Evolutionary conservation across 2,329 filamentous ascomycete genomes (phyloP).

Genomic region (Aspergillus candidus): DNA sequence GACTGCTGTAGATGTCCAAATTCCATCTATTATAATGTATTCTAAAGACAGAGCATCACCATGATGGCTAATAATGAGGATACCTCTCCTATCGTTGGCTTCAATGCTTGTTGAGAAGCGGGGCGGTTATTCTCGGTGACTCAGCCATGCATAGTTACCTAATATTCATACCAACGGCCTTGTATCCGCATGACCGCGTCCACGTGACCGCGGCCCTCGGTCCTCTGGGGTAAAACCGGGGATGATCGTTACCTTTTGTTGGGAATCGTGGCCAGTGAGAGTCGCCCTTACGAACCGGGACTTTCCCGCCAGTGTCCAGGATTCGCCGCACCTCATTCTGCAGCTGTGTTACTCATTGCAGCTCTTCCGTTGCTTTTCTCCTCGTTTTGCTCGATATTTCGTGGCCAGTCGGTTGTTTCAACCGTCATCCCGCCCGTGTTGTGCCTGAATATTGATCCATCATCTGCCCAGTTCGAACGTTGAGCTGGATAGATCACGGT

Average conservation of each 20-base stretch:
- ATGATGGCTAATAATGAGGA: too few species aligned
- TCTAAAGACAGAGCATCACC: too few species aligned
- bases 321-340: too few species aligned
- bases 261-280: slow-evolving; percentile 3
- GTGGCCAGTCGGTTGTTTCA: neutral
- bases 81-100: too few species aligned
- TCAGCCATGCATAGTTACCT: too few species aligned
- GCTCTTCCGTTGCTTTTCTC: neutral
- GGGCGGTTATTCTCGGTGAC: too few species aligned
- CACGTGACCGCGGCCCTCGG: slow-evolving; percentile 24
- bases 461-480: neutral
- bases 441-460: neutral
- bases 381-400: neutral
- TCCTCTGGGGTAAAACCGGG: slow-evolving; percentile 23
- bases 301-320: neutral
- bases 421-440: neutral
- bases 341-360: neutral
- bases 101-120: too few species aligned
- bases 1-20: too few species aligned
- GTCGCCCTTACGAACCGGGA: neutral
- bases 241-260: slow-evolving; percentile 15
- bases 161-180: too few species aligned
- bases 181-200: neutral
- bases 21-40: too few species aligned
- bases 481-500: too few species aligned